A percentile compares a stretch with the other conserved stretches of the same genome.
Conservation (phyloP, 805 yeast species). For the Vanderwaltozyma tropicalis region DNA sequence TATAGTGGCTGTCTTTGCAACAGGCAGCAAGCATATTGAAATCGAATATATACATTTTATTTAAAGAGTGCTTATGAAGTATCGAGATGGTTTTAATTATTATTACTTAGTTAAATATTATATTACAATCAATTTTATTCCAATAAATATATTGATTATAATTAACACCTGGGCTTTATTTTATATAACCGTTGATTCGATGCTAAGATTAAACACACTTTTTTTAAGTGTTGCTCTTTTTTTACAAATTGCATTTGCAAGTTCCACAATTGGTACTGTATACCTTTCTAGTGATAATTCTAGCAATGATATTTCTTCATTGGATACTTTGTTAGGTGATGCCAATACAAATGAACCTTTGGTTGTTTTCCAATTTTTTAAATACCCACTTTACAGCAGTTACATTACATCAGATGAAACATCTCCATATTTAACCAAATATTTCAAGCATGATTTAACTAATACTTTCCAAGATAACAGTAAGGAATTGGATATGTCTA, state of each 20-base stretch:
- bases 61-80: too few species aligned
- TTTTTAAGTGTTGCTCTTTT: not conserved
- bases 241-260: not conserved
- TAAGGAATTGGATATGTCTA: not conserved
- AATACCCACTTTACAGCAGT: constrained; percentile 10
- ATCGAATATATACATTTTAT: too few species aligned
- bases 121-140: too few species aligned
- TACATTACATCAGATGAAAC: constrained; percentile 5
- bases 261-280: not conserved
- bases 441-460: constrained; percentile 10
- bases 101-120: too few species aligned
- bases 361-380: constrained; percentile 17
- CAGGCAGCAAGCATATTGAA: too few species aligned
- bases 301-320: not conserved
- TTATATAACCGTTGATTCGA: not conserved
- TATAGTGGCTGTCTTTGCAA: too few species aligned
- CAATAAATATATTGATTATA: too few species aligned
- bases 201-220: not conserved
- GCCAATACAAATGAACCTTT: constrained; percentile 11
- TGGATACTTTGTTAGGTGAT: not conserved
- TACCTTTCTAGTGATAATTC: not conserved
- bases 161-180: too few species aligned
- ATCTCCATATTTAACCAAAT: constrained; percentile 13
- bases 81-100: too few species aligned
- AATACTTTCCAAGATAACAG: constrained; percentile 7